A percentile compares a stretch with the other conserved stretches of the same genome.
Evolutionary conservation across 441 rosid genomes (phyloP).

Genomic region (Gossypium armourianum): DNA sequence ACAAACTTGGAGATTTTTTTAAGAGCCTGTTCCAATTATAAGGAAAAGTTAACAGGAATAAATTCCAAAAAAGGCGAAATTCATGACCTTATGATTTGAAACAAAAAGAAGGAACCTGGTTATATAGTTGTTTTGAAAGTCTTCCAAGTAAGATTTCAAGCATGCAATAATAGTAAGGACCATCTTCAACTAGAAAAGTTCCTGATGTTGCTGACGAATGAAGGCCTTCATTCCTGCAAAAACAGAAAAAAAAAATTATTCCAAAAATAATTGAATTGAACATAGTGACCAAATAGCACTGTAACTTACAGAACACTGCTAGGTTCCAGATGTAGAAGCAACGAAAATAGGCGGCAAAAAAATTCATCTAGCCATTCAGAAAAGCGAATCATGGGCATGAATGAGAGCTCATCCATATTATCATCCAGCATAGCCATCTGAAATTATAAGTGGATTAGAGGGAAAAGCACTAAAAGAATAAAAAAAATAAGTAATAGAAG

Average conservation of each 20-base stretch:
- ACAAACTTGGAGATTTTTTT: conserved; percentile 94
- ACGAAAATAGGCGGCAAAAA: conserved; percentile 73
- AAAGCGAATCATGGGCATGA: conserved; percentile 65
- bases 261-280: conserved; percentile 7
- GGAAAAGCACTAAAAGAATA: neutral
- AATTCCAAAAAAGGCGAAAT: neutral
- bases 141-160: conserved; percentile 93
- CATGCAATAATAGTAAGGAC: conserved; percentile 95
- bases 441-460: conserved; percentile 20
- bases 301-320: conserved; percentile 75
- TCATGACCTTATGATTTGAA: conserved; percentile 14
- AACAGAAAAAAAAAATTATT: neutral
- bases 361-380: conserved; percentile 98
- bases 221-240: conserved; percentile 78
- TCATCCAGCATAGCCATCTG: conserved; percentile 86
- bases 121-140: conserved; percentile 71
- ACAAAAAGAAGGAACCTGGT: conserved; percentile 48
- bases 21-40: conserved; percentile 57
- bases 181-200: conserved; percentile 95
- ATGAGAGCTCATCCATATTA: conserved; percentile 46
- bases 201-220: conserved; percentile 88
- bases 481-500: neutral
- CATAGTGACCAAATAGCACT: neutral
- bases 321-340: conserved; percentile 90
- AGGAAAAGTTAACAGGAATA: conserved; percentile 13